Conservation (phyloP, 1,284 basidiomycete species). For the Heliocybe sulcata region DNA sequence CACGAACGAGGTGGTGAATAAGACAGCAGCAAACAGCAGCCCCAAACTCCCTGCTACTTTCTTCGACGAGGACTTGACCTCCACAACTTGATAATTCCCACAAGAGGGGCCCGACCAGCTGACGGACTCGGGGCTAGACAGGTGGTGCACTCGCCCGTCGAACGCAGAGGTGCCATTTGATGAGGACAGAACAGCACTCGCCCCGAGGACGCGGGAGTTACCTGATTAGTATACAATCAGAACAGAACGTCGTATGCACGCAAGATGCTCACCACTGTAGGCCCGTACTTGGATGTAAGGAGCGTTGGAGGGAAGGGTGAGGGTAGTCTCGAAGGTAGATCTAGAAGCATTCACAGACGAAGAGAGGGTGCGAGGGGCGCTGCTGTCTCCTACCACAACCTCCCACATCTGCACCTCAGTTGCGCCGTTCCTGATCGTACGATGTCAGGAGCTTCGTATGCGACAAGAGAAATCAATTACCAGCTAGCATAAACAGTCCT, state of each 20-base stretch:
- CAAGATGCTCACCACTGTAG: neutral
- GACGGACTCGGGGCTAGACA: neutral
- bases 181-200: neutral
- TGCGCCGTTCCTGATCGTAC: neutral
- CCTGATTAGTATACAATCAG: neutral
- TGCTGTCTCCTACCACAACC: neutral
- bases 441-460: neutral
- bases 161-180: neutral
- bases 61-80: neutral
- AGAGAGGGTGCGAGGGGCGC: neutral
- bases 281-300: neutral
- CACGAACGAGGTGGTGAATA: neutral
- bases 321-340: neutral
- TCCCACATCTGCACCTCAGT: conserved; percentile 1
- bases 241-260: neutral
- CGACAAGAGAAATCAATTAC: neutral
- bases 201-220: neutral
- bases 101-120: neutral
- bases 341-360: neutral
- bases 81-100: neutral
- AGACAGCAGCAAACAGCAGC: neutral
- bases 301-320: neutral
- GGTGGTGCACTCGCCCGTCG: neutral
- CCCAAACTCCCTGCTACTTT: neutral
- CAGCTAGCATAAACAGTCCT: conserved; percentile 1